Evolutionary conservation across 2,329 filamentous ascomycete genomes (phyloP).

Genomic region (Falciphora oryzae): DNA sequence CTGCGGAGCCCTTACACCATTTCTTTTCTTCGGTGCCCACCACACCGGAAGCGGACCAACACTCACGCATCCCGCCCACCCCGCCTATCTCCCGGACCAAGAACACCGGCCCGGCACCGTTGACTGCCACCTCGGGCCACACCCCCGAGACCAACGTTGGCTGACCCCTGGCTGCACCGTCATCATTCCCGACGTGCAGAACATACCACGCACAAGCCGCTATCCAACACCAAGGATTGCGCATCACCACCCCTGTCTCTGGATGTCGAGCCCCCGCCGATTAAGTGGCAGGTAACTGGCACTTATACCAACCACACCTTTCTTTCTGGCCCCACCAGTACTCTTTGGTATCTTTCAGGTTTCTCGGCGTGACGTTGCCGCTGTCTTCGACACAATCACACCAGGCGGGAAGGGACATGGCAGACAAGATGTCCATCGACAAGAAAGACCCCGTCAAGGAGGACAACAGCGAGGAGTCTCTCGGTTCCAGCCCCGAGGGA

Average conservation of each 20-base stretch:
- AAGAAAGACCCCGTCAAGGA: conserved; percentile 51
- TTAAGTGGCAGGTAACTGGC: conserved; percentile 11
- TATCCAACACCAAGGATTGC: conserved; percentile 1
- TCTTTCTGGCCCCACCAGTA: neutral
- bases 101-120: neutral
- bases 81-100: neutral
- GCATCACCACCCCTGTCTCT: conserved; percentile 5
- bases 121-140: neutral
- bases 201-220: neutral
- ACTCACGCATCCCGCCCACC: neutral
- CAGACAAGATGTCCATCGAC: conserved; percentile 63
- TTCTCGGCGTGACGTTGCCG: neutral
- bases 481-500: conserved; percentile 54
- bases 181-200: neutral
- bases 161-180: neutral
- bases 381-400: conserved; percentile 19
- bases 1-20: neutral
- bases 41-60: neutral
- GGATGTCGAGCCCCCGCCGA: conserved; percentile 9
- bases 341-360: neutral
- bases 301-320: conserved; percentile 10
- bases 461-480: conserved; percentile 53
- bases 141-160: too few species aligned
- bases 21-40: neutral
- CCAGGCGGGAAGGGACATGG: conserved; percentile 44